phyloP scores from a whole-genome alignment of 2,329 filamentous ascomycete genomes.

The Byssothecium circinans region DNA sequence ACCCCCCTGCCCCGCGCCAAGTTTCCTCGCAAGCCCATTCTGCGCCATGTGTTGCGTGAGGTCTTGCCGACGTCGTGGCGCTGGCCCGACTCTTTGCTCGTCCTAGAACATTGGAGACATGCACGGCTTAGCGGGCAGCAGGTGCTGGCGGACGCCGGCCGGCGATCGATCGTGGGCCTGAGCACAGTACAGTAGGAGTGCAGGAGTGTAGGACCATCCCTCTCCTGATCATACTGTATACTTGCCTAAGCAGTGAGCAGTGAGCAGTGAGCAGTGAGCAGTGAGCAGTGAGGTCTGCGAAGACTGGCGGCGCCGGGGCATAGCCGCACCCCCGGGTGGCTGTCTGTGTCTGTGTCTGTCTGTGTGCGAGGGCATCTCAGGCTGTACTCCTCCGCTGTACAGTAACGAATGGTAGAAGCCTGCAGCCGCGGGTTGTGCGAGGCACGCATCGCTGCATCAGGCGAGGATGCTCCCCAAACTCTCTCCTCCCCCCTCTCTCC shows the following conservation, averaged over 20 bases:
- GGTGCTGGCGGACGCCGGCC: slow-evolving; percentile 24
- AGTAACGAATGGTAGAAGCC: too few relatives aligned
- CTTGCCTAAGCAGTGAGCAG: too few relatives aligned
- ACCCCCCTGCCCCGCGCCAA: slow-evolving; percentile 23
- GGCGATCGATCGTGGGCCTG: slow-evolving; percentile 29
- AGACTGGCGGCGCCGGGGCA: too few relatives aligned
- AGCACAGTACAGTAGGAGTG: slow-evolving; percentile 18
- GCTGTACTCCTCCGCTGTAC: too few relatives aligned
- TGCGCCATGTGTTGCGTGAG: slow-evolving; percentile 22
- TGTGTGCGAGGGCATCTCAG: neutral
- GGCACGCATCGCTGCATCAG: neutral
- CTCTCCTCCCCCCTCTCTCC: slow-evolving; percentile 9
- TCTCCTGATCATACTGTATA: slow-evolving; percentile 8
- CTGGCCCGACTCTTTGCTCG: slow-evolving; percentile 1
- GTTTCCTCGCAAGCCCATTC: slow-evolving; percentile 28
- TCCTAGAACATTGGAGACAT: slow-evolving; percentile 8
- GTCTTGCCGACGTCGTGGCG: too few relatives aligned
- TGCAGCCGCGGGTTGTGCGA: slow-evolving; percentile 17
- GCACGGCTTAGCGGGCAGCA: slow-evolving; percentile 24
- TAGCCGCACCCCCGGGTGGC: too few relatives aligned
- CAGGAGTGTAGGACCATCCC: slow-evolving; percentile 22
- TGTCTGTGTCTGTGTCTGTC: neutral
- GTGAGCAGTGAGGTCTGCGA: too few relatives aligned
- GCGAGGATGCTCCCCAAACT: neutral
- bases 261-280: too few relatives aligned